Evolutionary conservation across 352 stramenopile genomes (phyloP).

Genomic region (Phytophthora aleatoria): DNA sequence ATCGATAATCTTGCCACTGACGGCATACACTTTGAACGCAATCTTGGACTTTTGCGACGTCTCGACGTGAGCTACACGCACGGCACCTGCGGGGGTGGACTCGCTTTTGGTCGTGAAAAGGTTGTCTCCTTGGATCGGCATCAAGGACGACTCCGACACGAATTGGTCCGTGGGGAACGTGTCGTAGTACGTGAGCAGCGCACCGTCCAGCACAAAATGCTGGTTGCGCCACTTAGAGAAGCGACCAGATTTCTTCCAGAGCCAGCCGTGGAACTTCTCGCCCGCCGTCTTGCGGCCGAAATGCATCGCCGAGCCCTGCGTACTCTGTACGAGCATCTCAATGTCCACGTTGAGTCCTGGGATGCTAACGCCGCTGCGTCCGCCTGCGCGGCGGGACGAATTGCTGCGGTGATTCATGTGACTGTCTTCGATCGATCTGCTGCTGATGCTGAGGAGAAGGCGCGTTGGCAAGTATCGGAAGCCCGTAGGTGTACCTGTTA

Average conservation of each 20-base stretch:
- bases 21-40: constrained; percentile 83
- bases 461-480: constrained; percentile 20
- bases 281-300: constrained; percentile 61
- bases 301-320: constrained; percentile 73
- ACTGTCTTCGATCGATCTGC: not conserved
- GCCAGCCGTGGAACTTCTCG: constrained; percentile 85
- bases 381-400: constrained; percentile 15
- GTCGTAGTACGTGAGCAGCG: constrained; percentile 82
- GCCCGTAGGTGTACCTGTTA: constrained; percentile 7
- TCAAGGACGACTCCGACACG: constrained; percentile 59
- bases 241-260: constrained; percentile 82
- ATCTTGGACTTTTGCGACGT: constrained; percentile 76
- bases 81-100: constrained; percentile 64
- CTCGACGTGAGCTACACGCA: constrained; percentile 82
- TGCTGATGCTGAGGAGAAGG: not conserved
- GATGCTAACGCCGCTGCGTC: constrained; percentile 35
- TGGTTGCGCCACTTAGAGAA: constrained; percentile 87
- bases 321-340: constrained; percentile 84
- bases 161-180: constrained; percentile 85
- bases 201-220: constrained; percentile 83
- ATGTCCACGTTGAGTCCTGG: constrained; percentile 76
- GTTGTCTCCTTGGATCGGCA: constrained; percentile 62
- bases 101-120: constrained; percentile 79
- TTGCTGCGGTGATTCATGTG: constrained; percentile 45
- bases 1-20: constrained; percentile 86